A percentile compares a stretch with the other conserved stretches of the same genome.
Evolutionary conservation across 208 protist species (phyloP).

Genomic region (Porcisia hertigi): DNA sequence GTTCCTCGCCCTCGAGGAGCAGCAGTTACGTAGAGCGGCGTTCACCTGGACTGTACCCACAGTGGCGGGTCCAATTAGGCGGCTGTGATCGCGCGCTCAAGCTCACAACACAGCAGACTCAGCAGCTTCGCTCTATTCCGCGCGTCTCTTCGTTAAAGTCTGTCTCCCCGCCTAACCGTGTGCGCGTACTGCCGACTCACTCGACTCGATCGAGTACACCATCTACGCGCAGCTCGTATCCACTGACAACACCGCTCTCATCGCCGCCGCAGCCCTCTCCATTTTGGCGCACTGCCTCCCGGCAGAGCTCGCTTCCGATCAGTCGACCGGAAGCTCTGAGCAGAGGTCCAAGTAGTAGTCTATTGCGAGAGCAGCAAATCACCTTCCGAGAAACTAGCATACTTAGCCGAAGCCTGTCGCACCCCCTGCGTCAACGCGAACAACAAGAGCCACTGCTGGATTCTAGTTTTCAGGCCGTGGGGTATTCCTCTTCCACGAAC

Average conservation of each 20-base stretch:
- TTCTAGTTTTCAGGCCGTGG: not conserved
- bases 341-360: not conserved
- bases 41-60: too few species aligned
- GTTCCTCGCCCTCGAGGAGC: not conserved
- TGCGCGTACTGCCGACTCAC: not conserved
- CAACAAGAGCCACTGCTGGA: not conserved
- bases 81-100: not conserved
- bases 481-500: not conserved
- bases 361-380: not conserved
- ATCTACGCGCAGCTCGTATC: not conserved
- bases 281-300: conserved; percentile 10
- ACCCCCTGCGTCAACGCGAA: not conserved
- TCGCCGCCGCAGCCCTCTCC: not conserved
- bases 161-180: not conserved
- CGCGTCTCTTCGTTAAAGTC: not conserved
- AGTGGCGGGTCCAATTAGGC: not conserved
- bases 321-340: not conserved
- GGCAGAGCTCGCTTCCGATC: not conserved
- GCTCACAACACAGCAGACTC: not conserved
- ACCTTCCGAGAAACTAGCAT: not conserved
- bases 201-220: not conserved
- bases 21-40: not conserved
- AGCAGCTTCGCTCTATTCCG: not conserved
- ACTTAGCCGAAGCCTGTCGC: not conserved
- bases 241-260: conserved; percentile 5